These are phyloP conservation scores for Aphanocladium album DNA, from an alignment of 2,329 filamentous ascomycete species.

Conservation along the genomic window DNA sequence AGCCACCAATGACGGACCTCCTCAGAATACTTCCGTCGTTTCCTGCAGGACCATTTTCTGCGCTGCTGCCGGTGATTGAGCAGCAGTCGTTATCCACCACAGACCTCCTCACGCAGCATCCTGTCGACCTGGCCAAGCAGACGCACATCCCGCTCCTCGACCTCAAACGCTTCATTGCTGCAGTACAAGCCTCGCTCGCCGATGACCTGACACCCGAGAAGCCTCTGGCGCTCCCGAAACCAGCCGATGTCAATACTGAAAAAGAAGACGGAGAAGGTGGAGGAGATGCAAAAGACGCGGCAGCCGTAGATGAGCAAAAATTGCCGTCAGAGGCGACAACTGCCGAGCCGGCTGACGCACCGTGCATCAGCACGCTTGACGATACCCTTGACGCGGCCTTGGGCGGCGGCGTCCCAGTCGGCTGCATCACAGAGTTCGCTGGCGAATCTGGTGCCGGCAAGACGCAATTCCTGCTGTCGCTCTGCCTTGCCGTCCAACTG, in stretches of 20 bases:
- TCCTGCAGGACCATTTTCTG: constrained; percentile 62
- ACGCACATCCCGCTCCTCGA: constrained; percentile 77
- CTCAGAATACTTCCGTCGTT: constrained; percentile 77
- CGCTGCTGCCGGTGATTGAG: constrained; percentile 76
- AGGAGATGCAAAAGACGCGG: neutral
- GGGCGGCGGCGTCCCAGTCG: constrained; percentile 73
- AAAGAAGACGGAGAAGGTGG: neutral
- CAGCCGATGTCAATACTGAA: neutral
- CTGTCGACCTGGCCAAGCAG: constrained; percentile 77
- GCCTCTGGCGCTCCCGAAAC: neutral
- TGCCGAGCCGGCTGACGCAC: constrained; percentile 14
- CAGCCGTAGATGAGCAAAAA: neutral
- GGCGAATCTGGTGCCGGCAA: constrained; percentile 94
- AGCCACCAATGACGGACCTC: constrained; percentile 72
- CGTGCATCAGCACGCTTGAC: constrained; percentile 76
- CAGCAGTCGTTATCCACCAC: constrained; percentile 69
- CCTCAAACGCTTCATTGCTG: constrained; percentile 66
- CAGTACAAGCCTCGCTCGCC: constrained; percentile 63
- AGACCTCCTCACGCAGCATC: constrained; percentile 81
- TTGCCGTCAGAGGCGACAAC: neutral
- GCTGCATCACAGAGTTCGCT: constrained; percentile 81
- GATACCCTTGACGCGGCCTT: constrained; percentile 62
- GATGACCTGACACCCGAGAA: constrained; percentile 43
- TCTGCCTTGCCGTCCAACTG: constrained; percentile 81
- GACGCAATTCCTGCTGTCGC: constrained; percentile 83